Conservation (phyloP, 1,284 basidiomycete species). For the Cryptococcus sp. region DNA sequence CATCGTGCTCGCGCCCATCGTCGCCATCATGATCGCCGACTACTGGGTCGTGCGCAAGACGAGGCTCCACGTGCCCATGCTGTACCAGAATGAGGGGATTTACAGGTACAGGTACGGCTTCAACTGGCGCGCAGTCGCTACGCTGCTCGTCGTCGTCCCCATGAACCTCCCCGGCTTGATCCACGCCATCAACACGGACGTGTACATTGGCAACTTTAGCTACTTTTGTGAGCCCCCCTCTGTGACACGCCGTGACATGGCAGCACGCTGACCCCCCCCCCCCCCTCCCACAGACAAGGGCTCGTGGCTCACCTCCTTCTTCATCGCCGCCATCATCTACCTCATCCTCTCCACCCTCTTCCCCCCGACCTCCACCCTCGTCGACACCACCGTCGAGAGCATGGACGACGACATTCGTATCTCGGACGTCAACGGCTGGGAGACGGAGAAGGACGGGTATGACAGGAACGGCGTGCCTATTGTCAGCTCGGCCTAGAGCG, state of each 20-base stretch:
- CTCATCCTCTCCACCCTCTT: slow-evolving; percentile 24
- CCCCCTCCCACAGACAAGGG: slow-evolving; percentile 22
- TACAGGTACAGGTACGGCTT: slow-evolving; percentile 39
- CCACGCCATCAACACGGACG: slow-evolving; percentile 34
- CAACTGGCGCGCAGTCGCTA: slow-evolving; percentile 44
- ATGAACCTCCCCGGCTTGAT: slow-evolving; percentile 45
- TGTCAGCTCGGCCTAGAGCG: too few relatives aligned
- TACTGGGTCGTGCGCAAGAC: slow-evolving; percentile 39
- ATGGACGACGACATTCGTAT: slow-evolving; percentile 25
- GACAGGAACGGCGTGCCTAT: too few relatives aligned
- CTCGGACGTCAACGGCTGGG: slow-evolving; percentile 12
- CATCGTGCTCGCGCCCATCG: slow-evolving; percentile 43
- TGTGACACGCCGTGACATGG: not conserved
- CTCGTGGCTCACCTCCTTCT: slow-evolving; percentile 40
- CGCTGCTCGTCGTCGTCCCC: slow-evolving; percentile 35
- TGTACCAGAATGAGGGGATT: slow-evolving; percentile 48
- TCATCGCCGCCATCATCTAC: slow-evolving; percentile 33
- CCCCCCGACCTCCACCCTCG: slow-evolving; percentile 30
- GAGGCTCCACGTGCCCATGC: slow-evolving; percentile 40
- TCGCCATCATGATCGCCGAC: slow-evolving; percentile 44
- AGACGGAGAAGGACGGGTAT: slow-evolving; percentile 14
- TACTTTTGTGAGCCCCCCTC: slow-evolving; percentile 32
- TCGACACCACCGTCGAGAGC: slow-evolving; percentile 35
- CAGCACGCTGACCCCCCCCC: not conserved
- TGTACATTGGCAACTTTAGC: slow-evolving; percentile 40